Conservation (phyloP, 108 stramenopile genomes). For the Fragilariopsis cylindrus region DNA sequence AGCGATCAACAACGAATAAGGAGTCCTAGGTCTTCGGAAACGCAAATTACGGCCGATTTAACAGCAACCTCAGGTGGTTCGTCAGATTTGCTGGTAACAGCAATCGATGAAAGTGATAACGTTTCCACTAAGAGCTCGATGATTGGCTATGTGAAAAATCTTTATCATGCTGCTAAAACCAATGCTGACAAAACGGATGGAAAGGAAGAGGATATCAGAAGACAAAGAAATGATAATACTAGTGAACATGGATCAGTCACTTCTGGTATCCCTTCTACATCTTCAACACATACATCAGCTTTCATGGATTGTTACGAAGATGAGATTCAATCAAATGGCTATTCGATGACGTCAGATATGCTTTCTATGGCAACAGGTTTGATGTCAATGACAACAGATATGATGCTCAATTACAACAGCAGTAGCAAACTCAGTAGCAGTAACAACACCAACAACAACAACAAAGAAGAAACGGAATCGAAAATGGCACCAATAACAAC, state of each 20-base stretch:
- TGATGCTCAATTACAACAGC: too few species aligned
- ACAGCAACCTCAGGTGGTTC: background rate
- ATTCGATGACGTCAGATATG: too few species aligned
- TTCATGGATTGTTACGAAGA: constrained; percentile 14
- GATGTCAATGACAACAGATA: too few species aligned
- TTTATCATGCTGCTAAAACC: too few species aligned
- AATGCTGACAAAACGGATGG: too few species aligned
- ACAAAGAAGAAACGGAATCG: too few species aligned
- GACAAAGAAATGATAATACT: background rate
- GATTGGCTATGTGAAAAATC: background rate
- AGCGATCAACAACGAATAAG: background rate
- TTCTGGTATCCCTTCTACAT: background rate
- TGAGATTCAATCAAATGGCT: background rate
- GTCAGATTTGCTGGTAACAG: background rate
- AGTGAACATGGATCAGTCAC: background rate
- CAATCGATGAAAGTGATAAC: background rate
- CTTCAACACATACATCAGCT: background rate
- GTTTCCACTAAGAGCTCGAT: background rate
- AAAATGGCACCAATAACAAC: too few species aligned
- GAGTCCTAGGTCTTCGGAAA: constrained; percentile 14
- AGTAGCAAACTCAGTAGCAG: too few species aligned
- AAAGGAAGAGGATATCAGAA: background rate
- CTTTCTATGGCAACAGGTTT: too few species aligned
- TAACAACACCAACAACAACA: too few species aligned
- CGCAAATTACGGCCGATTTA: background rate